These are phyloP conservation scores for Russula vinacea DNA, from an alignment of 768 basidiomycete species.

Conservation along the genomic window DNA sequence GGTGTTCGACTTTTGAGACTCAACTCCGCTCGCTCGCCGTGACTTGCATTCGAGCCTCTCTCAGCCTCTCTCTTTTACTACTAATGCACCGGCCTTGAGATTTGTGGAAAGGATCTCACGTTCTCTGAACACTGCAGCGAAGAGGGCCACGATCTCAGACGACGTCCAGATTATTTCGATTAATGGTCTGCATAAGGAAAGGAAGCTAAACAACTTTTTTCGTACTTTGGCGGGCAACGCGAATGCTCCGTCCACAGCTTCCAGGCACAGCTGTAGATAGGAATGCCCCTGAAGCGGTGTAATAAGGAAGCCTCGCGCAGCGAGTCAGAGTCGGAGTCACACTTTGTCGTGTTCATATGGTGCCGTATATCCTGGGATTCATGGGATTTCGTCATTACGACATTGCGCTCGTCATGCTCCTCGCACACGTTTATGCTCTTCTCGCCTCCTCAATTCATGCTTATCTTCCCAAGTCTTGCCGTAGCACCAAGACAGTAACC, in stretches of 20 bases:
- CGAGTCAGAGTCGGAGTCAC: no score
- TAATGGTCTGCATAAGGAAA: not conserved
- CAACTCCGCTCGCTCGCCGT: conserved; percentile 1
- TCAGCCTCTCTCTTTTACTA: not conserved
- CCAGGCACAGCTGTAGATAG: not conserved
- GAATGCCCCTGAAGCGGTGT: not conserved
- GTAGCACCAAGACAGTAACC: not conserved
- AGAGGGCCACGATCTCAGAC: not conserved
- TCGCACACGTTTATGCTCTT: not conserved
- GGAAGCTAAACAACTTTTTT: not conserved
- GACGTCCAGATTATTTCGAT: not conserved
- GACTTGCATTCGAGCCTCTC: no score
- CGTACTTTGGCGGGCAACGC: not conserved
- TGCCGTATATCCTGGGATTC: not conserved
- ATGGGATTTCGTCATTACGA: not conserved
- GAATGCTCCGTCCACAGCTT: not conserved
- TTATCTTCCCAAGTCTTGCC: not conserved
- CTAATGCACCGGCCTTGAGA: not conserved
- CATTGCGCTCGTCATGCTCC: no score
- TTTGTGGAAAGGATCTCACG: not conserved
- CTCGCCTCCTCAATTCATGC: no score
- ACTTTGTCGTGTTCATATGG: not conserved
- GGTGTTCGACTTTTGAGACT: conserved; percentile 12
- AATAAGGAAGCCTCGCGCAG: not conserved
- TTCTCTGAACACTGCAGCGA: not conserved